A percentile compares a stretch with the other conserved stretches of the same genome.
phyloP scores from a whole-genome alignment of 176 grass and related monocot species.

The Rhipidocladum racemiflorum region DNA sequence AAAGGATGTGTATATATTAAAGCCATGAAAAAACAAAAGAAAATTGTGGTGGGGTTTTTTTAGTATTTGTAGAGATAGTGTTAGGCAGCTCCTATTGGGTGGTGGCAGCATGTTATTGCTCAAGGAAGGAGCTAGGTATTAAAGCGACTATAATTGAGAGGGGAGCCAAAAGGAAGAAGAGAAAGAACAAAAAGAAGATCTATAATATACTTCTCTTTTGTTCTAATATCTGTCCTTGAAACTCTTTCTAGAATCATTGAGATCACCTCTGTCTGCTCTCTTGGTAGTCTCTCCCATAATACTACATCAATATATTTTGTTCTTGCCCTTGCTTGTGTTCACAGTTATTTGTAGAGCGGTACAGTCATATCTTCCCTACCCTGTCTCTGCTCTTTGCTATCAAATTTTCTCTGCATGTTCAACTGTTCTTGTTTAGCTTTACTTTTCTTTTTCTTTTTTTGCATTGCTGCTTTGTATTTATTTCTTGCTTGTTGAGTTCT shows the following conservation, averaged over 20 bases:
- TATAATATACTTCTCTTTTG: conserved; percentile 24
- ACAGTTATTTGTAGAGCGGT: conserved; percentile 20
- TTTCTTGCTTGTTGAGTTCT: conserved; percentile 26
- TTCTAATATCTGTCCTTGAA: conserved; percentile 33
- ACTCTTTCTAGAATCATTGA: conserved; percentile 47
- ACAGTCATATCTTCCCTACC: conserved; percentile 11
- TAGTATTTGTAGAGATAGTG: conserved; percentile 43
- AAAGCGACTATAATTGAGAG: conserved; percentile 32
- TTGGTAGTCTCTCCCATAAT: conserved; percentile 42
- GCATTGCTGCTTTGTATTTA: not conserved
- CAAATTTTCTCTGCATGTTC: not conserved
- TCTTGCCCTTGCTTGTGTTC: conserved; percentile 20
- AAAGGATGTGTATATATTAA: not conserved
- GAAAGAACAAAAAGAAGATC: conserved; percentile 32
- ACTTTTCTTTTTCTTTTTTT: not conserved
- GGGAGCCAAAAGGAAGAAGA: conserved; percentile 23
- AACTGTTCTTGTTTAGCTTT: not conserved
- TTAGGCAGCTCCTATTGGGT: conserved; percentile 52
- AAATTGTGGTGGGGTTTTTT: conserved; percentile 39
- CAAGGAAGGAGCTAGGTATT: conserved; percentile 23
- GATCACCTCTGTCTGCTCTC: conserved; percentile 45
- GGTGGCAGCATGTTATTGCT: conserved; percentile 40
- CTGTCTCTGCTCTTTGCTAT: conserved; percentile 9
- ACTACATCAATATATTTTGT: conserved; percentile 6
- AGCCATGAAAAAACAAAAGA: conserved; percentile 9